Conservation (phyloP, 805 yeast species). For the Peterozyma toletana region DNA sequence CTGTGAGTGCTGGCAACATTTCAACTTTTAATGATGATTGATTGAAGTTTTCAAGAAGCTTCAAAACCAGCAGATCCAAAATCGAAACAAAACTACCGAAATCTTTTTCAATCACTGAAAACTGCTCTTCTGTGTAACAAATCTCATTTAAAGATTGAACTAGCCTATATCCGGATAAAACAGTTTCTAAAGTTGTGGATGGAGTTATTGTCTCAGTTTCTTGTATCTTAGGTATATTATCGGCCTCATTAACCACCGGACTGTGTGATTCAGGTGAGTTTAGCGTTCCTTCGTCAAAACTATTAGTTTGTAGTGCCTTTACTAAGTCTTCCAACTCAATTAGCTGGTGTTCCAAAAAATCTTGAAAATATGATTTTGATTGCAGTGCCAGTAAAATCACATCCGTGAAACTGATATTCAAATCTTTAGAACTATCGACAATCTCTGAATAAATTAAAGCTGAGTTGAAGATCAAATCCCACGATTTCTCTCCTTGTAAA, state of each 20-base stretch:
- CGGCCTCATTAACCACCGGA: background rate
- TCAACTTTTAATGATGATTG: conserved; percentile 8
- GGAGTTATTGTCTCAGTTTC: conserved; percentile 19
- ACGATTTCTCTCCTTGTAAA: conserved; percentile 14
- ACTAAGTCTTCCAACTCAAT: conserved; percentile 19
- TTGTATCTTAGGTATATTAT: conserved; percentile 1
- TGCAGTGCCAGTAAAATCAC: background rate
- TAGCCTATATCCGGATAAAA: conserved; percentile 18
- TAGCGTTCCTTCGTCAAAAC: conserved; percentile 8
- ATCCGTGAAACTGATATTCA: conserved; percentile 10
- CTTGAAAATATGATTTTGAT: conserved; percentile 14
- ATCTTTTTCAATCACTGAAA: background rate
- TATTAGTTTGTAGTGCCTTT: conserved; percentile 11
- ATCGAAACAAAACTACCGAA: conserved; percentile 7
- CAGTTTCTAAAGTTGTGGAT: conserved; percentile 18
- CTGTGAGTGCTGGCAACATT: conserved; percentile 21
- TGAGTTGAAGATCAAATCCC: conserved; percentile 40
- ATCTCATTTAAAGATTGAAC: conserved; percentile 19
- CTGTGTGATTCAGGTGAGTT: background rate
- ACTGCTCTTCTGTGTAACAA: conserved; percentile 6
- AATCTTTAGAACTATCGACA: conserved; percentile 28
- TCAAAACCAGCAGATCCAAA: conserved; percentile 12
- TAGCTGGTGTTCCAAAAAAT: conserved; percentile 20
- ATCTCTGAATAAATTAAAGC: conserved; percentile 40
- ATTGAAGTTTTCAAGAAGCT: conserved; percentile 11